Evolutionary conservation across 2,329 filamentous ascomycete genomes (phyloP).

Genomic region (Purpureocillium lavendulum): DNA sequence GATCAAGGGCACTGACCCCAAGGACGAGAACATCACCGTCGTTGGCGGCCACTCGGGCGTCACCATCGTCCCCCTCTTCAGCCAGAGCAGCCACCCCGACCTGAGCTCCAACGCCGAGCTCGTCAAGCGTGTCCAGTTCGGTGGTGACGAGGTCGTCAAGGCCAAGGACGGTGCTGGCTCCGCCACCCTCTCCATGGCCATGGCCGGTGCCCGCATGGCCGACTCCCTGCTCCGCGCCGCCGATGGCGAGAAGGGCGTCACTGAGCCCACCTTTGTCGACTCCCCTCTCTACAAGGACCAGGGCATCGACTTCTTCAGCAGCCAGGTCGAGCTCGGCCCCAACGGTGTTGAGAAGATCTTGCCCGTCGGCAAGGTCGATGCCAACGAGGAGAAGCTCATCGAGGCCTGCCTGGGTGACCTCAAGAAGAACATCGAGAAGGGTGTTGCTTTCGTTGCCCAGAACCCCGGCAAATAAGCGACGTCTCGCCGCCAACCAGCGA

Average conservation of each 20-base stretch:
- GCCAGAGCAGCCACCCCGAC: conserved; percentile 80
- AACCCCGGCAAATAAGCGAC: conserved; percentile 51
- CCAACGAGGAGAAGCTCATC: conserved; percentile 81
- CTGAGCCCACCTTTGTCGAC: conserved; percentile 96
- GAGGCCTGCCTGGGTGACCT: conserved; percentile 77
- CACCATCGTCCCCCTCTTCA: conserved; percentile 97
- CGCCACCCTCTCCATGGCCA: conserved; percentile 97
- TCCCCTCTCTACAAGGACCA: conserved; percentile 97
- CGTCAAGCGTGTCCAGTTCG: conserved; percentile 94
- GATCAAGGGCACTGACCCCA: conserved; percentile 84
- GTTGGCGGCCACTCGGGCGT: conserved; percentile 96
- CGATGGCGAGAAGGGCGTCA: conserved; percentile 87
- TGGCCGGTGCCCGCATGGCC: conserved; percentile 78
- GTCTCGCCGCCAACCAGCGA: neutral
- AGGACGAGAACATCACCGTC: conserved; percentile 89
- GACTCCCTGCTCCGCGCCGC: conserved; percentile 89
- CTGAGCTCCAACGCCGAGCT: conserved; percentile 73
- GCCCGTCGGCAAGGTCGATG: conserved; percentile 75
- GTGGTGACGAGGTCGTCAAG: conserved; percentile 98
- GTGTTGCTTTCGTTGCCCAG: conserved; percentile 50
- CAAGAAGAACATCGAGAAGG: conserved; percentile 95
- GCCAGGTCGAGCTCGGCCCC: conserved; percentile 90
- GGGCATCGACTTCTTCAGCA: conserved; percentile 95
- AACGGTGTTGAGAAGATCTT: conserved; percentile 93
- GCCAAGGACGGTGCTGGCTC: conserved; percentile 97